Base-by-base conservation (phyloP, 2,329 filamentous ascomycete genomes). In the Byssothecium circinans region DNA sequence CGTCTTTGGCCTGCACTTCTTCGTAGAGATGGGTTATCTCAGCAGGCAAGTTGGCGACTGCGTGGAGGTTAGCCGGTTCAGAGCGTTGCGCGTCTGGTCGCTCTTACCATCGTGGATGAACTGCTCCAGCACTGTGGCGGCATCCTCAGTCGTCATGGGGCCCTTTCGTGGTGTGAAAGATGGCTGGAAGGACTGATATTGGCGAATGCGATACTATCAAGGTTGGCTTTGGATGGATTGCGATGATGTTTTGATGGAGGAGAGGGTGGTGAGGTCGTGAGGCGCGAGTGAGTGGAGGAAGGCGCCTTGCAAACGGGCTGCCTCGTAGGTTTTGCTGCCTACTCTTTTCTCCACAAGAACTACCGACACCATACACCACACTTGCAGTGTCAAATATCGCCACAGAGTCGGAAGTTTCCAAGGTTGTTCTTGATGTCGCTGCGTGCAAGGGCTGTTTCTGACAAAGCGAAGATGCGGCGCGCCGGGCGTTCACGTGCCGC, bases 21-120 rank as follows among this genome's bases (percentile, higher is more conserved):
- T 91, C 88, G 63, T 91, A 86, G 53, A 92, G 80, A 74, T 91
- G 91, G 17, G 86, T 85, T 50, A 94, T 85, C 72, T 94, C 89
- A 54, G 89, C 87, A 52, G 88, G 88, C 22, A 92, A 78, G 63
- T 94, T 94, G 61, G 87, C 84, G 17, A 87, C 86, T 78, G 52
- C 4, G 10, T 2, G 8, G 18, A 6, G 10, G 38, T 68, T 44
- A 64, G 56, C 41, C 23, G 49, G n/a, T n/a, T 11, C 7, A 14
- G n/a, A 7, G n/a, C 12, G 8, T n/a, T 25, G 18, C 25, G 23
- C 10, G 5, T 42, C 27, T 20, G 19, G 22, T n/a, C 20, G 5
- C 30, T 52, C 62, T 46, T 65, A 79, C 79, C 81, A 76, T 86
- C 83, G 60, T 86, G 72, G 76, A 86, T 83, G 78, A 87, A 91